These are phyloP conservation scores for Euphorbia pulcherrima DNA, from an alignment of 345 rosid genomes.

Conservation along the genomic window DNA sequence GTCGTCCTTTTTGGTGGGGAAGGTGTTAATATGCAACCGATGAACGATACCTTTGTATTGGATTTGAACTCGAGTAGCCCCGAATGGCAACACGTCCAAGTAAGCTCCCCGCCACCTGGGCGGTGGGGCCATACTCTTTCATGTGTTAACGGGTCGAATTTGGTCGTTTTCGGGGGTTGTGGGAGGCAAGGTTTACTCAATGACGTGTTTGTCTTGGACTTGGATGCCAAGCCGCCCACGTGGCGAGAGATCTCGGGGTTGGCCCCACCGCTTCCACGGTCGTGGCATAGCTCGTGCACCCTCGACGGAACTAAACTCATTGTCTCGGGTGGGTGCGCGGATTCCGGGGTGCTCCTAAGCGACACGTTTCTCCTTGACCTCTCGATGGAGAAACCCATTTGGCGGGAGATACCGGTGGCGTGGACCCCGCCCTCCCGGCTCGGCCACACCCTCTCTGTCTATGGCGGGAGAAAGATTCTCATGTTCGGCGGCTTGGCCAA, in stretches of 20 bases:
- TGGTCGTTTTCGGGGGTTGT: constrained; percentile 90
- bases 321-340: constrained; percentile 91
- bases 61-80: constrained; percentile 71
- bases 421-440: constrained; percentile 91
- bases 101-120: constrained; percentile 87
- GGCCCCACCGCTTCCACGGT: constrained; percentile 84
- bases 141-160: constrained; percentile 72
- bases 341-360: constrained; percentile 81
- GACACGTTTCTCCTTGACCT: constrained; percentile 86
- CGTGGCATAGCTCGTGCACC: constrained; percentile 96
- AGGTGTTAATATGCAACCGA: constrained; percentile 92
- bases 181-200: constrained; percentile 81
- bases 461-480: constrained; percentile 76
- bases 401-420: constrained; percentile 83
- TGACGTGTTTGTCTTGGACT: constrained; percentile 74
- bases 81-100: constrained; percentile 79
- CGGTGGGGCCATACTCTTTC: constrained; percentile 89
- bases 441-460: constrained; percentile 76
- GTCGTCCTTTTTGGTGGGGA: constrained; percentile 90
- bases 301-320: constrained; percentile 84
- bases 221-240: constrained; percentile 79
- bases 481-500: constrained; percentile 89
- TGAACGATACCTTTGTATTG: constrained; percentile 87
- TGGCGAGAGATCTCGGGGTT: constrained; percentile 87
- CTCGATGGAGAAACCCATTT: constrained; percentile 78